Evolutionary conservation across 2,329 filamentous ascomycete genomes (phyloP), one percentile per base, ranked within the genome.

Genomic region (Coniochaeta sp.): DNA sequence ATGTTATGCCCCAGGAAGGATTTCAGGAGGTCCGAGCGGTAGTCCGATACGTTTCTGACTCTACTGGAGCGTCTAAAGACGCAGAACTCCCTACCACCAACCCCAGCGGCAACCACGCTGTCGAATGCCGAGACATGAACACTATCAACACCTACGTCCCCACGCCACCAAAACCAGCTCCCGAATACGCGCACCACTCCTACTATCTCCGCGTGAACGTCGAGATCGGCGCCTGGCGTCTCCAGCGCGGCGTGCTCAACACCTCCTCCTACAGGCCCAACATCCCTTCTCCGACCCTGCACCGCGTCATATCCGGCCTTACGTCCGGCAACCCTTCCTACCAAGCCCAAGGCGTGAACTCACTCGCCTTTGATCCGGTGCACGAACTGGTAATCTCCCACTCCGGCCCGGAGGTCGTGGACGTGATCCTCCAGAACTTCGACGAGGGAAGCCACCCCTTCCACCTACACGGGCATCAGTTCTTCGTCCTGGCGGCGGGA

Each of bases 381-480:
- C 69, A 73, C 56, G 77, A 79, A 63, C 81, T 88, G 62, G 73
- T 89, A 3, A 77, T 89, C 34, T 76, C 81, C 28, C 38, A 78
- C 85, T 60, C 78, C 77, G 58, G 72, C 22, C 65, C 76, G 31
- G 72, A 78, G 62, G 77, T 83, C 8, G 76, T 88, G 26, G 84
- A 87, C 65, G 74, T 88, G 36, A 72, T 87, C 36, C 74, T 88
- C 4, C 85, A 86, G 70, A 88, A 87, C 66, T 77, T 83, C 62
- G 84, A 88, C 63, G 77, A 78, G 74, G 67, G 85, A 57, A 86
- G 81, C 60, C 83, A 87, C 65, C 87, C 86, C 0, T 87, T 88
- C 76, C 86, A 89, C 72, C 73, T 90, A 1, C 88, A 89, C 70
- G 85, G 85, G 5, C 77, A 83, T 64, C 77, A 79, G 63, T 83